These are phyloP conservation scores for Chernovozyma sophiae-reginae DNA, from an alignment of 1,139 yeast species.

Conservation along the genomic window DNA sequence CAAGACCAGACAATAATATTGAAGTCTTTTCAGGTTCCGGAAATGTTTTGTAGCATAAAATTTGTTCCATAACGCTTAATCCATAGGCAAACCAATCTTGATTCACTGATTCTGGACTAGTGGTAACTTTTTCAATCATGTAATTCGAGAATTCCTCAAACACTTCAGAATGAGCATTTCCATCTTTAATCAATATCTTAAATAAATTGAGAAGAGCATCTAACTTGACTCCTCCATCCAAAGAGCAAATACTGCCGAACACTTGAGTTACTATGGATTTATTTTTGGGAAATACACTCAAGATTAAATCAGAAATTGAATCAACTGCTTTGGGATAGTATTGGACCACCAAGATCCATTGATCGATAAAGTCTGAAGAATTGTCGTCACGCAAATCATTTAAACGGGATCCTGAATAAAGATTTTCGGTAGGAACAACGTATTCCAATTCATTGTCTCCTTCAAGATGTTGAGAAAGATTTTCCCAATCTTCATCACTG, in stretches of 20 bases:
- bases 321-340: slow-evolving; percentile 47
- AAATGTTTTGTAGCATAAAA: slow-evolving; percentile 34
- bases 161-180: slow-evolving; percentile 9
- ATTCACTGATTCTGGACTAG: slow-evolving; percentile 27
- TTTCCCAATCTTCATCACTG: slow-evolving; percentile 21
- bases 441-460: background rate
- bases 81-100: slow-evolving; percentile 50
- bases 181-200: slow-evolving; percentile 38
- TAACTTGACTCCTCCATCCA: background rate
- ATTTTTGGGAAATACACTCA: slow-evolving; percentile 8
- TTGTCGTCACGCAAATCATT: background rate
- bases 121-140: slow-evolving; percentile 31
- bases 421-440: background rate
- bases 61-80: slow-evolving; percentile 45
- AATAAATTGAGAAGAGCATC: slow-evolving; percentile 28
- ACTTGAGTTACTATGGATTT: slow-evolving; percentile 10
- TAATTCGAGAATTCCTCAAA: slow-evolving; percentile 32
- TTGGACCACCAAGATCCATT: slow-evolving; percentile 48
- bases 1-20: background rate
- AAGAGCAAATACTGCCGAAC: slow-evolving; percentile 11
- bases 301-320: slow-evolving; percentile 47
- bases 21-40: background rate
- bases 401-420: background rate
- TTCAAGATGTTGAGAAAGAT: slow-evolving; percentile 4
- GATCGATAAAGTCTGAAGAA: slow-evolving; percentile 30